Evolutionary conservation across 2,329 filamentous ascomycete genomes (phyloP).

Genomic region (Xylariomycetidae sp.): DNA sequence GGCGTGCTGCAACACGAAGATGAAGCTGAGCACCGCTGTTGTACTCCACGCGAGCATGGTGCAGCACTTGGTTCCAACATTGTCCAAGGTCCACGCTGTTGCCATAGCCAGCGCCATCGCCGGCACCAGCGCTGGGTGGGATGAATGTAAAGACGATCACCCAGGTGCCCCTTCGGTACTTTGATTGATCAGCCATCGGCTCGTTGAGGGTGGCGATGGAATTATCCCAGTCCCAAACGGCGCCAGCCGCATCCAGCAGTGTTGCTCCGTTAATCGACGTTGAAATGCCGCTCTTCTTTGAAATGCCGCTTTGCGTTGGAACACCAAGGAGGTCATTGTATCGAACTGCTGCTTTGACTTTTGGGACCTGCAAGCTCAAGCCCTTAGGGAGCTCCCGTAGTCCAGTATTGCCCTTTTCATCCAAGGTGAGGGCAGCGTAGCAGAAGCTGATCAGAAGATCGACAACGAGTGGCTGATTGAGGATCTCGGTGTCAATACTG

Average conservation of each 20-base stretch:
- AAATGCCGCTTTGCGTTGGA: neutral
- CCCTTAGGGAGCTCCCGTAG: conserved; percentile 19
- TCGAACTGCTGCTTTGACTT: conserved; percentile 7
- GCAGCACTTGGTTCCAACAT: conserved; percentile 12
- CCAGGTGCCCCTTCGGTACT: no score
- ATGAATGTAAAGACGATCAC: no score
- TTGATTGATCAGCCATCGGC: no score
- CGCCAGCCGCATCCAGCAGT: no score
- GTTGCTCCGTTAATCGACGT: no score
- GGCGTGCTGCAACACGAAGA: conserved; percentile 15
- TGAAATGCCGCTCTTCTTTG: no score
- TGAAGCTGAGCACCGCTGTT: conserved; percentile 1
- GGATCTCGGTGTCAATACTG: conserved; percentile 77
- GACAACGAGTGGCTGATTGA: conserved; percentile 72
- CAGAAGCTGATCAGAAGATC: conserved; percentile 82
- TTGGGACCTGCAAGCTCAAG: conserved; percentile 22
- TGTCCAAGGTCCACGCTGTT: no score
- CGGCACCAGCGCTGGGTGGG: no score
- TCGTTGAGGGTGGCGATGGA: conserved; percentile 6
- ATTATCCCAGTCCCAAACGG: conserved; percentile 4
- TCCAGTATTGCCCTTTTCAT: neutral
- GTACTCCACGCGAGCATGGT: conserved; percentile 18
- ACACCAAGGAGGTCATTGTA: no score
- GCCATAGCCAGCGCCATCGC: no score
- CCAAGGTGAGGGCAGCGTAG: conserved; percentile 48